These are phyloP conservation scores for Encephalitozoon romaleae DNA, from an alignment of 371 early-diverging fungal species.

Conservation along the genomic window DNA sequence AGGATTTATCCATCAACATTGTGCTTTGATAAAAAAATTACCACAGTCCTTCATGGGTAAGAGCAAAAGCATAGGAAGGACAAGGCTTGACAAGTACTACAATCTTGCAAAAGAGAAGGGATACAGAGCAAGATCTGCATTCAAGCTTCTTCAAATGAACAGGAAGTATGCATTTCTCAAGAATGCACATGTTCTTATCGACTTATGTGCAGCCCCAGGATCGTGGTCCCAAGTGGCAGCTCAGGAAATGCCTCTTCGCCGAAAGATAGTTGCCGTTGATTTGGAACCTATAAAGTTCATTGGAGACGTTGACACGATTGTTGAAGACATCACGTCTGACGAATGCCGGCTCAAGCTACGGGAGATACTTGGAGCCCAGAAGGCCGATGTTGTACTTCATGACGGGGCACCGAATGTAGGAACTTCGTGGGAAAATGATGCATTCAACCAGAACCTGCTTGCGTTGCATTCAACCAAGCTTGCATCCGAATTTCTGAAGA, in stretches of 20 bases:
- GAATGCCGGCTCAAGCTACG: conserved; percentile 75
- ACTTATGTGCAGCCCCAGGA: conserved; percentile 96
- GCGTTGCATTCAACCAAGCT: conserved; percentile 83
- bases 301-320: conserved; percentile 77
- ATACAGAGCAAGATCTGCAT: conserved; percentile 97
- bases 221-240: conserved; percentile 94
- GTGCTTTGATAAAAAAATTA: not conserved
- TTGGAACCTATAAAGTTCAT: conserved; percentile 90
- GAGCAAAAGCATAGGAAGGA: conserved; percentile 63
- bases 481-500: conserved; percentile 80
- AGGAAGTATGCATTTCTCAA: conserved; percentile 78
- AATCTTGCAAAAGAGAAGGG: conserved; percentile 99
- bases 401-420: conserved; percentile 99
- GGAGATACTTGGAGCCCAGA: conserved; percentile 73
- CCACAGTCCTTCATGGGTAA: conserved; percentile 19
- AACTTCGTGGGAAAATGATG: conserved; percentile 89
- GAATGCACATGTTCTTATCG: conserved; percentile 76
- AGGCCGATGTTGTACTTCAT: conserved; percentile 94
- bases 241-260: conserved; percentile 54
- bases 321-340: conserved; percentile 90
- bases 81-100: conserved; percentile 98
- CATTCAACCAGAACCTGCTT: conserved; percentile 90
- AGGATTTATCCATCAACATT: not conserved
- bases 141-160: conserved; percentile 89
- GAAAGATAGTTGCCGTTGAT: conserved; percentile 72